Evolutionary conservation across 2,329 filamentous ascomycete genomes (phyloP), one percentile per base, ranked within the genome.

Genomic region (Neonectria hederae): DNA sequence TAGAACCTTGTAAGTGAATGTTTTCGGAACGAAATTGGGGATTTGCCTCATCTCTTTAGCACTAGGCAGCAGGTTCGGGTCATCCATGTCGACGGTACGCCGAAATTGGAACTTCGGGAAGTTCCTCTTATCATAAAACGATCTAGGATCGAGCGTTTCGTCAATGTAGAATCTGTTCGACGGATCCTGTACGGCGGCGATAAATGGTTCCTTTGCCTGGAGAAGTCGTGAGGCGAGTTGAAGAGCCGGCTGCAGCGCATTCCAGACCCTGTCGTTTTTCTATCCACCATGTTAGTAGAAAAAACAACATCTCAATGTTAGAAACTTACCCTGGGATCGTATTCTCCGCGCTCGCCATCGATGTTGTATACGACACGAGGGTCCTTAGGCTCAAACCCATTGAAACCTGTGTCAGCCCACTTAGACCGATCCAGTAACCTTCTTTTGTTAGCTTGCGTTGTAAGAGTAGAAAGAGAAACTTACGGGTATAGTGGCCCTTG

Each of bases 221-320:
- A 77, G 59, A 4, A 78, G 53, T 2, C 70, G 66, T 1, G 74
- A 70, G 9, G 71, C 68, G 10, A 77, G 65, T 43, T 69, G 65
- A 7, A 78, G 69, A 6, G 73, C 68, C 8, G 76, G 76, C 19
- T 75, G 70, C 42, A 77, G 59, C 14, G 69, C 72, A 4, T 68
- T 17, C 76, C 76, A 78, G 1, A 78, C 55, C 10, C 67, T 61
- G n/a, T 77, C 70, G 4, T 70, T 73, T 26, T 64, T 63, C 65
- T 69, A 32, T 21, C 2, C n/a, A 32, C 11, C 17, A 7, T 14
- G 28, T 51, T 13, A 51, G 46, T 32, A 32, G 11, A 40, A 24
- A 4, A 19, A 14, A 13, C 10, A 6, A 10, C 5, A 32, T 10
- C 13, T 30, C 5, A 32, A 7, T 3, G 26, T 5, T 21, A 19